Evolutionary conservation across 805 yeast species (phyloP), one percentile per base, ranked within the genome.

Genomic region (Saccharomycopsis sp.): DNA sequence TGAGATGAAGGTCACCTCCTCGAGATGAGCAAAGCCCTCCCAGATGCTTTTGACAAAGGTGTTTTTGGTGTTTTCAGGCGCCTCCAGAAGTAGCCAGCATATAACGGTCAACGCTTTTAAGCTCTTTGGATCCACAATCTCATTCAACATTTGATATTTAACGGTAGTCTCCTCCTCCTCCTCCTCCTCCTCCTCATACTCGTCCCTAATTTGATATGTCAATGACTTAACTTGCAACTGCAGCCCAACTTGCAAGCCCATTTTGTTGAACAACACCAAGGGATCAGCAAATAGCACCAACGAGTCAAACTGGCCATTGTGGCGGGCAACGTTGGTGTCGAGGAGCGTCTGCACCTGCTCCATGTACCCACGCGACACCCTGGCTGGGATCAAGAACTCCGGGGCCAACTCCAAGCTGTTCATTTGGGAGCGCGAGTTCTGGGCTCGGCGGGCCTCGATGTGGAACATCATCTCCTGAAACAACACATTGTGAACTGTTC

Each of bases 1-100:
- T 16, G 42, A 43, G 5, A 43, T 22, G 12, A 43, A 43, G 15
- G 39, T 30, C 2, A 43, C 30, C 7, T 43, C 44, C 20, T 39
- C 36, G 3, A 43, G 15, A 18, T 36, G 23, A 20, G 4, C 30
- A 23, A 41, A 37, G 6, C 41, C 38, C n/a, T 32, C 21, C 33
- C 38, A 44, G 4, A 43, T 26, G 3, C 4, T 25, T 13, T 33
- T 16, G 22, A 15, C 18, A 37, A 43, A 43, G n/a, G n/a, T n/a
- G n/a, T n/a, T n/a, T n/a, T n/a, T n/a, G n/a, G n/a, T n/a, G n/a
- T n/a, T n/a, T n/a, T n/a, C n/a, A n/a, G n/a, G n/a, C n/a, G n/a
- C n/a, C n/a, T 44, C 45, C 4, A 15, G 10, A 10, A 26, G 16
- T 7, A 44, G 13, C 48, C 42, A 44, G 23, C 44, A 41, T 15